phyloP scores from a whole-genome alignment of 164 flowering plant species.

The Santalum album region DNA sequence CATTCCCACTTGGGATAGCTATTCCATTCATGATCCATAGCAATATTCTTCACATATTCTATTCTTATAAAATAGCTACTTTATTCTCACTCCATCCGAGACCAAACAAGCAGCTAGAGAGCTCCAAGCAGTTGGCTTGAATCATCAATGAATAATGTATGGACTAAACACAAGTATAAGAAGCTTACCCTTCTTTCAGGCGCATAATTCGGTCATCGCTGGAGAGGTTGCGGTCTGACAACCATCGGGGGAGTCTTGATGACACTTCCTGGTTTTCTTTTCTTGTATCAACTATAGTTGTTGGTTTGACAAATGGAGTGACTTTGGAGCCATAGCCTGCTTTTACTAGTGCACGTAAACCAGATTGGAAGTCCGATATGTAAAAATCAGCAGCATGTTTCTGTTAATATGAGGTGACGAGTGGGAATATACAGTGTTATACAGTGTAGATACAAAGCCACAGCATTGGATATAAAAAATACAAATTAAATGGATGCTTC shows the following conservation, averaged over 20 bases:
- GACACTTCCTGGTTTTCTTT: constrained; percentile 59
- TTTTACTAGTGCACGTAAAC: constrained; percentile 86
- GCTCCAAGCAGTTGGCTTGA: too few species aligned
- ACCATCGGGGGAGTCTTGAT: constrained; percentile 70
- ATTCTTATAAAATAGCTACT: too few species aligned
- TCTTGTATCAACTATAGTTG: constrained; percentile 60
- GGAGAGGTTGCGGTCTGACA: constrained; percentile 78
- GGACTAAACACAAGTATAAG: neutral
- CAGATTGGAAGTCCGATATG: constrained; percentile 91
- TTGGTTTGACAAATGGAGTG: constrained; percentile 73
- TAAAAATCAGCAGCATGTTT: constrained; percentile 85
- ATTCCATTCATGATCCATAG: too few species aligned
- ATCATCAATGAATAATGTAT: too few species aligned
- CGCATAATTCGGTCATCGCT: constrained; percentile 87
- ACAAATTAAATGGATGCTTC: too few species aligned
- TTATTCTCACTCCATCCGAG: too few species aligned
- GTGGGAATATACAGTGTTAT: neutral
- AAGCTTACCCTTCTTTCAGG: constrained; percentile 84
- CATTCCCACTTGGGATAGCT: too few species aligned
- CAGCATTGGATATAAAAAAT: neutral
- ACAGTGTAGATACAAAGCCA: neutral
- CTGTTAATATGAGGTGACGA: constrained; percentile 42
- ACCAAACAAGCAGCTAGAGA: too few species aligned
- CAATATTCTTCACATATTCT: too few species aligned
- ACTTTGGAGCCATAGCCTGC: constrained; percentile 96